phyloP scores from a whole-genome alignment of 805 yeast genomes.

The Maudiozyma saulgeensis region DNA sequence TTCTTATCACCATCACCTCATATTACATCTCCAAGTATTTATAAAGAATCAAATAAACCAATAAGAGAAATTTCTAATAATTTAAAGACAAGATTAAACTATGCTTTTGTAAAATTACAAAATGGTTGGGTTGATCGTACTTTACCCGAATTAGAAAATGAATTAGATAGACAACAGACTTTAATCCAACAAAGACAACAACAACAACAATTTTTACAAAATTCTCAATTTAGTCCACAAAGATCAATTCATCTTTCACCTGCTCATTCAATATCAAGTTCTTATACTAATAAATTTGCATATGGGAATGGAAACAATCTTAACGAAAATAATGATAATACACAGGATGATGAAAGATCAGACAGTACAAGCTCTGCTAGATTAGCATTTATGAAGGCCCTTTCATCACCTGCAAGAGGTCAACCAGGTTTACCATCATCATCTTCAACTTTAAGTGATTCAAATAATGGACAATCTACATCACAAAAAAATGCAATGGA shows the following conservation, averaged over 20 bases:
- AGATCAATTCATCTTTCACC: neutral
- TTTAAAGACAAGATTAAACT: conserved; percentile 33
- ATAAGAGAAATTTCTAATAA: conserved; percentile 34
- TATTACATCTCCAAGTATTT: conserved; percentile 20
- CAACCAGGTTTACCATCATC: neutral
- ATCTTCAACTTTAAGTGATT: neutral
- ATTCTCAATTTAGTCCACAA: neutral
- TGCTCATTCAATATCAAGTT: neutral
- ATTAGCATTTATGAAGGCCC: conserved; percentile 32
- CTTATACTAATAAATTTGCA: conserved; percentile 10
- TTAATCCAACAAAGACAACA: neutral
- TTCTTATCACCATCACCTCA: conserved; percentile 28
- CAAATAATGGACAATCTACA: neutral
- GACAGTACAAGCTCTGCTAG: conserved; percentile 30
- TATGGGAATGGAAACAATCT: conserved; percentile 6
- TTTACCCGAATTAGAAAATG: conserved; percentile 20
- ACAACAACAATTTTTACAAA: neutral
- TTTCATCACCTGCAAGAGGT: conserved; percentile 14
- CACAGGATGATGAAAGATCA: conserved; percentile 11
- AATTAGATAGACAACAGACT: conserved; percentile 4
- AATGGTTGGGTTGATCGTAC: conserved; percentile 27
- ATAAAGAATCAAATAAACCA: conserved; percentile 23
- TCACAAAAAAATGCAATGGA: neutral
- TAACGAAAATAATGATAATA: conserved; percentile 4
- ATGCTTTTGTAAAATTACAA: conserved; percentile 34